Evolutionary conservation across 2,329 filamentous ascomycete genomes (phyloP), one percentile per base, ranked within the genome.

Genomic region (Fusarium verrucosum): DNA sequence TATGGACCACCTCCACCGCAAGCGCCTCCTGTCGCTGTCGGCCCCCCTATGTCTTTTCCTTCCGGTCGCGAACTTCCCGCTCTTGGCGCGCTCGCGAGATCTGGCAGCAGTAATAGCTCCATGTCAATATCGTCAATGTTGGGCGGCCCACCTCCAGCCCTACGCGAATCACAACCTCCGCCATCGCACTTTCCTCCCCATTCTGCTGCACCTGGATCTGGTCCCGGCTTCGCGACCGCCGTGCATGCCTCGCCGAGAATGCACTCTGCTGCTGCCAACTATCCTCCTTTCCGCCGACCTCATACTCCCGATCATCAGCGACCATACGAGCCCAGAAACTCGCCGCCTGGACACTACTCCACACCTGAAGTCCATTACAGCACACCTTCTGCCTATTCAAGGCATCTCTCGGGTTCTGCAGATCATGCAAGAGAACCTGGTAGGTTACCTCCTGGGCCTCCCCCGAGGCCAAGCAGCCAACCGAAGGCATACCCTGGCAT

Each of bases 261-360:
- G 79, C 82, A 82, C 55, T 81, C 82, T 23, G 77, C 82, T 4
- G 79, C 82, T 1, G 76, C 85, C 59, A 88, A 91, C 17, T 89
- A 90, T 60, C 80, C 79, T 47, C 82, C 84, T 7, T 89, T 85
- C 73, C 83, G 89, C 62, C 83, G 89, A 59, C 90, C 90, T 4
- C 87, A 91, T 56, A 92, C 90, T 0, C 90, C 90, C n/a, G 90
- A 92, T 40, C 87, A 88, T 60, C 80, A 83, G 42, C 82, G 85
- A 69, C 78, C 79, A 52, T 86, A 87, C 77, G 81, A 81, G 61
- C 78, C 77, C 35, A 78, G 83, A 70, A 78, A 77, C 22, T 85
- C 85, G 14, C 83, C 83, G 7, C 78, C 83, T 66, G 78, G 77
- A 50, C 74, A 80, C 35, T 85, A 85, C 63, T 79, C 85, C 4